phyloP scores from a whole-genome alignment of 2,329 filamentous ascomycete species.

The Ophiostoma perfectum region DNA sequence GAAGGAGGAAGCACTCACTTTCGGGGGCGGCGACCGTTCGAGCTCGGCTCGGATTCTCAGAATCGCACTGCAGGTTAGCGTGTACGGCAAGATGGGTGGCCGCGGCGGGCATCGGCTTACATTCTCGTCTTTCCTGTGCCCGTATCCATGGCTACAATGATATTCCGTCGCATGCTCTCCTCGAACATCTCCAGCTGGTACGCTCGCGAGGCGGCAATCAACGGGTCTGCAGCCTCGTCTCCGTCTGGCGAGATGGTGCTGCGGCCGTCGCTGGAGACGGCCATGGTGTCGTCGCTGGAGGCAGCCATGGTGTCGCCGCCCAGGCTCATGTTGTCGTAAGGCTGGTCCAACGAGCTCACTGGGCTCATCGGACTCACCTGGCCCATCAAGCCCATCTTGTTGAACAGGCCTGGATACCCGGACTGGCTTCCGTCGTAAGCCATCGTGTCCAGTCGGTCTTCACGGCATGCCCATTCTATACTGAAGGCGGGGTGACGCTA shows the following conservation, averaged over 20 bases:
- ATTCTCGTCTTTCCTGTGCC: constrained; percentile 74
- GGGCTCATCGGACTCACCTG: not conserved
- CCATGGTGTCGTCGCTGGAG: not conserved
- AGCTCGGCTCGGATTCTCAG: constrained; percentile 63
- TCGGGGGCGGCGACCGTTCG: constrained; percentile 45
- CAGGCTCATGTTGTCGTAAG: too few relatives aligned
- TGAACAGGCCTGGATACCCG: not conserved
- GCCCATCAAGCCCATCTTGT: not conserved
- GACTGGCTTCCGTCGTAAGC: constrained; percentile 2
- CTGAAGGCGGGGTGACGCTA: not conserved
- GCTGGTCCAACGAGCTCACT: not conserved
- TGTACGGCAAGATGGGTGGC: not conserved
- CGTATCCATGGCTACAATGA: constrained; percentile 74
- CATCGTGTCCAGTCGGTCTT: not conserved
- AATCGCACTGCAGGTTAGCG: constrained; percentile 48
- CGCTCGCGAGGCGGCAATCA: constrained; percentile 36
- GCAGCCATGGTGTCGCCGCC: not conserved
- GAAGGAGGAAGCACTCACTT: constrained; percentile 41
- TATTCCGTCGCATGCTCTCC: constrained; percentile 61
- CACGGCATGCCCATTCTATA: not conserved
- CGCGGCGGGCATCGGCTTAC: constrained; percentile 40
- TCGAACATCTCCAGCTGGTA: constrained; percentile 76
- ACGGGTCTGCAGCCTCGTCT: not conserved
- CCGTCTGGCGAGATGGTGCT: constrained; percentile 27
- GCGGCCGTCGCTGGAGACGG: not conserved